Conservation (phyloP, 225 moss, liverwort and hornwort species). For the Lunularia cruciata region DNA sequence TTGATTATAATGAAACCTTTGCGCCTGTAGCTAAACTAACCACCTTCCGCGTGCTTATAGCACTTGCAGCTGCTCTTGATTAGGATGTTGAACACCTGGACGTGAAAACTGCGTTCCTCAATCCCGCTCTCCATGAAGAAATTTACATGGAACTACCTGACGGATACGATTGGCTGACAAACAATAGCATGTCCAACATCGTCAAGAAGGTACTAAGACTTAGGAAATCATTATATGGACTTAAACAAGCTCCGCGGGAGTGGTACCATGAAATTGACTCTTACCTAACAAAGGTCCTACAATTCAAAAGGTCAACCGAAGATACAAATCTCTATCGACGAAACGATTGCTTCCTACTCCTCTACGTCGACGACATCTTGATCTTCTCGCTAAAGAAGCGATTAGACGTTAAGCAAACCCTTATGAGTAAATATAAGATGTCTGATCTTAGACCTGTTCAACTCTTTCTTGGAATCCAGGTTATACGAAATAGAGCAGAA, state of each 20-base stretch:
- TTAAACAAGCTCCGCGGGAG: neutral
- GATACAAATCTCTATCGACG: too few species aligned
- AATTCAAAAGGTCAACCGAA: too few species aligned
- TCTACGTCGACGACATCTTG: too few species aligned
- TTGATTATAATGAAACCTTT: constrained; percentile 19
- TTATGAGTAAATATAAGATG: neutral
- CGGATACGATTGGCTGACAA: neutral
- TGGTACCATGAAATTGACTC: too few species aligned
- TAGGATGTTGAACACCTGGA: constrained; percentile 14
- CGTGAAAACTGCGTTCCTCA: constrained; percentile 18
- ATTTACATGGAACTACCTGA: constrained; percentile 13
- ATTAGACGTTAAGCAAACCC: neutral
- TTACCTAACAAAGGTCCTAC: too few species aligned
- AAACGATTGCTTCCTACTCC: too few species aligned
- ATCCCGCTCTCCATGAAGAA: constrained; percentile 2
- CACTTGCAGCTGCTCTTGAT: neutral
- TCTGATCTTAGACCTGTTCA: neutral
- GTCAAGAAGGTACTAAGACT: neutral
- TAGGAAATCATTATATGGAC: constrained; percentile 2
- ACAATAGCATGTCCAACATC: too few species aligned
- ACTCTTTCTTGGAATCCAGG: neutral
- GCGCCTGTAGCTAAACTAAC: neutral
- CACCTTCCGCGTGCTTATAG: neutral
- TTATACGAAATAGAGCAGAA: neutral
- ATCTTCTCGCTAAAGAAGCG: neutral